phyloP scores from a whole-genome alignment of 345 rosid genomes.

The Salix caprea region DNA sequence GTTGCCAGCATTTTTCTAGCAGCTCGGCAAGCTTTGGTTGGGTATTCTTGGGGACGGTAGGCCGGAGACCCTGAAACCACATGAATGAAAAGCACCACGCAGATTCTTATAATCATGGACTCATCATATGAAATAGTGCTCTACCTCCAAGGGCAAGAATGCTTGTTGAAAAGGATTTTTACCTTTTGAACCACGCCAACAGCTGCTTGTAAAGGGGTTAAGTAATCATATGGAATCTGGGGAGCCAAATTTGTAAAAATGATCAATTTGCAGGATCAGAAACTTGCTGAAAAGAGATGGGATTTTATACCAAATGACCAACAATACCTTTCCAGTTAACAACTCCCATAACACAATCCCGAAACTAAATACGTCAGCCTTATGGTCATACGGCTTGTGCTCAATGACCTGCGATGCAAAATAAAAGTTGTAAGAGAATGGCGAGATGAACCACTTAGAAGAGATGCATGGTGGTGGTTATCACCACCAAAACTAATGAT shows the following conservation, averaged over 20 bases:
- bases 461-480: neutral
- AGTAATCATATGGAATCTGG: slow-evolving; percentile 87
- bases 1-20: slow-evolving; percentile 78
- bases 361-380: slow-evolving; percentile 91
- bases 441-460: slow-evolving; percentile 6
- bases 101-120: neutral
- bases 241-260: slow-evolving; percentile 23
- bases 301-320: neutral
- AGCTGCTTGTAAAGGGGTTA: slow-evolving; percentile 96
- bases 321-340: slow-evolving; percentile 81
- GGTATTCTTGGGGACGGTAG: slow-evolving; percentile 66
- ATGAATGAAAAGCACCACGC: neutral
- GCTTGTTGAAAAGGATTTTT: neutral
- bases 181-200: slow-evolving; percentile 99
- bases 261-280: neutral
- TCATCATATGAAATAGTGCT: neutral
- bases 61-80: slow-evolving; percentile 62
- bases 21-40: slow-evolving; percentile 61
- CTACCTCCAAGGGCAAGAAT: neutral
- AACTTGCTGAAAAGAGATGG: neutral
- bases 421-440: slow-evolving; percentile 32
- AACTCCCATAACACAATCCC: slow-evolving; percentile 90
- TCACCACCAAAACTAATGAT: neutral
- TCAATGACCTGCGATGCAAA: slow-evolving; percentile 73
- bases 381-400: slow-evolving; percentile 97